Evolutionary conservation across 148 eudicot genomes (phyloP).

Genomic region (Bassia scoparia): DNA sequence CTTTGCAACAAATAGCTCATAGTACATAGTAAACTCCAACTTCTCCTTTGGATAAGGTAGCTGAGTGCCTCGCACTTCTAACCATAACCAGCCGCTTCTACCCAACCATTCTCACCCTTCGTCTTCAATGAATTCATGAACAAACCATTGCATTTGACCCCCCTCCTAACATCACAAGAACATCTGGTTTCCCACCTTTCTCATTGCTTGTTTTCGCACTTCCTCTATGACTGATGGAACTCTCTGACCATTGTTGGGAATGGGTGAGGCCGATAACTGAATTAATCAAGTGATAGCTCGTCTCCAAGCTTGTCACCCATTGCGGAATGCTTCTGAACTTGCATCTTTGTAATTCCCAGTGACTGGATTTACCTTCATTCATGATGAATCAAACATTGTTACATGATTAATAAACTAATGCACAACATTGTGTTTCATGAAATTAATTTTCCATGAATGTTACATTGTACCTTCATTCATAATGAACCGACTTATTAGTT

Average conservation of each 20-base stretch:
- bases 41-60: conserved; percentile 54
- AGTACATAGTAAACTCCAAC: conserved; percentile 70
- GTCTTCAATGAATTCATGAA: conserved; percentile 65
- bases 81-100: conserved; percentile 63
- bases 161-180: conserved; percentile 66
- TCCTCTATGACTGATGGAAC: conserved; percentile 79
- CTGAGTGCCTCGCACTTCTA: conserved; percentile 63
- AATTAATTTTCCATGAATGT: no score
- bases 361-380: conserved; percentile 29
- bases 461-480: no score
- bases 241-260: conserved; percentile 82
- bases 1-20: conserved; percentile 76
- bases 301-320: conserved; percentile 39
- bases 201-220: conserved; percentile 69
- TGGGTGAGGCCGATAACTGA: conserved; percentile 63
- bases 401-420: no score
- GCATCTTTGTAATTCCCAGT: conserved; percentile 64
- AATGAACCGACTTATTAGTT: no score
- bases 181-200: conserved; percentile 78
- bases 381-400: background rate
- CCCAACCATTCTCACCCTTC: conserved; percentile 56
- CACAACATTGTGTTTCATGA: no score
- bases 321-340: conserved; percentile 48
- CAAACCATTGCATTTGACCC: conserved; percentile 86
- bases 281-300: conserved; percentile 32